Conservation (phyloP, 345 rosid species). For the Luvunga scandens region DNA sequence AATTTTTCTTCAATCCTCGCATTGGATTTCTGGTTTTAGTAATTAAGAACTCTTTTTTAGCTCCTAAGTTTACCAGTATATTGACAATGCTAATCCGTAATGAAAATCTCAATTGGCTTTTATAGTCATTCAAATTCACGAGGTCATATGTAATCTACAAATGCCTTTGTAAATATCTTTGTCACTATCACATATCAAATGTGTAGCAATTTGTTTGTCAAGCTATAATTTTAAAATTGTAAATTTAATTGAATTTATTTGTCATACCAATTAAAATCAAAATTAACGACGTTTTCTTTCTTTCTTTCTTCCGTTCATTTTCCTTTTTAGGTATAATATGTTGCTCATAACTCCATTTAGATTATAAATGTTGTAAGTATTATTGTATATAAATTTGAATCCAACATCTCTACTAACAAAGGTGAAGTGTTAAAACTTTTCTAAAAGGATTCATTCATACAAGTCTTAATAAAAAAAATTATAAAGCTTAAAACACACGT, state of each 20-base stretch:
- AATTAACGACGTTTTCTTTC: too few species aligned
- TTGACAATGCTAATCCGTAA: slow-evolving; percentile 24
- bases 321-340: too few species aligned
- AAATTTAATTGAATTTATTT: background rate
- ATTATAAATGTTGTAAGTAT: too few species aligned
- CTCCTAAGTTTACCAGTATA: slow-evolving; percentile 26
- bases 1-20: slow-evolving; percentile 64
- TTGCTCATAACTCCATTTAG: too few species aligned
- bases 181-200: background rate
- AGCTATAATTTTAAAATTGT: background rate
- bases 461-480: too few species aligned
- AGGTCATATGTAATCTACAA: slow-evolving; percentile 3
- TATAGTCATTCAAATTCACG: slow-evolving; percentile 5
- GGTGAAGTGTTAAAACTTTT: too few species aligned
- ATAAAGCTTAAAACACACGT: too few species aligned
- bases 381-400: too few species aligned
- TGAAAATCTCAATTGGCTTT: slow-evolving; percentile 3
- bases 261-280: background rate
- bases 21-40: slow-evolving; percentile 76
- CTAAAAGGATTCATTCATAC: too few species aligned
- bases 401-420: too few species aligned
- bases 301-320: too few species aligned
- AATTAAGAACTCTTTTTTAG: slow-evolving; percentile 51
- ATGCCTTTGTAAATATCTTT: slow-evolving; percentile 9
- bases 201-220: background rate